These are phyloP conservation scores for Sungouiella thailandica DNA, from an alignment of 805 yeast species.

Conservation along the genomic window DNA sequence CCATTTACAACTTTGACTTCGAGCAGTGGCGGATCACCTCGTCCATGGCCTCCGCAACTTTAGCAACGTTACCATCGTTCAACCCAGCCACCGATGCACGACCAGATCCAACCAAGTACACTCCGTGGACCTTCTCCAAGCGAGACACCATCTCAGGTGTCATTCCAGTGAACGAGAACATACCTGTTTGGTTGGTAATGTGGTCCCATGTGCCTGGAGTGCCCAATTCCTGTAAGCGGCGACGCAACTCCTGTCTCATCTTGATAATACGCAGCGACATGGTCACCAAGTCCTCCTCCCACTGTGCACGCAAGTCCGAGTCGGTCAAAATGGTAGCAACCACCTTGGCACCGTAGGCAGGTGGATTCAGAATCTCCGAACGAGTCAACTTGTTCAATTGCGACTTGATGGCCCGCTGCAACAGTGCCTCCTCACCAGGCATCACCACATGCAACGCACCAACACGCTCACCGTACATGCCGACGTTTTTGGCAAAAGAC, in stretches of 20 bases:
- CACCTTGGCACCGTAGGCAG: conserved; percentile 91
- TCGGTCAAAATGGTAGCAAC: conserved; percentile 70
- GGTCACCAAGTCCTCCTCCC: conserved; percentile 78
- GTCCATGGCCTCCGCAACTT: conserved; percentile 78
- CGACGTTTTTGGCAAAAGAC: conserved; percentile 94
- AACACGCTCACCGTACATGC: conserved; percentile 96
- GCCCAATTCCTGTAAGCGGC: conserved; percentile 48
- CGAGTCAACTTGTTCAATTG: conserved; percentile 75
- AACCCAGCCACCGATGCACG: conserved; percentile 93
- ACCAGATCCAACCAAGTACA: conserved; percentile 78
- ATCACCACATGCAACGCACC: conserved; percentile 84
- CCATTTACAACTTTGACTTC: conserved; percentile 13
- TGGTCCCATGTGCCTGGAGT: conserved; percentile 96
- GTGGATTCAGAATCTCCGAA: conserved; percentile 88
- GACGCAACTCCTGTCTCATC: conserved; percentile 71
- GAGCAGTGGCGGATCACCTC: conserved; percentile 52
- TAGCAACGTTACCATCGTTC: conserved; percentile 69
- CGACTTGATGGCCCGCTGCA: conserved; percentile 42
- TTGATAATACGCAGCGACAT: conserved; percentile 80
- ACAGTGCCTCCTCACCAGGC: conserved; percentile 20
- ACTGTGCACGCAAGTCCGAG: conserved; percentile 64
- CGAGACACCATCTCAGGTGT: conserved; percentile 68
- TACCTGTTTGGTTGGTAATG: conserved; percentile 85
- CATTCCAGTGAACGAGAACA: conserved; percentile 95
- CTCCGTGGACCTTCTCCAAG: conserved; percentile 71